phyloP scores from a whole-genome alignment of 73 alveolate species.

The Tetrahymena elliotti region DNA sequence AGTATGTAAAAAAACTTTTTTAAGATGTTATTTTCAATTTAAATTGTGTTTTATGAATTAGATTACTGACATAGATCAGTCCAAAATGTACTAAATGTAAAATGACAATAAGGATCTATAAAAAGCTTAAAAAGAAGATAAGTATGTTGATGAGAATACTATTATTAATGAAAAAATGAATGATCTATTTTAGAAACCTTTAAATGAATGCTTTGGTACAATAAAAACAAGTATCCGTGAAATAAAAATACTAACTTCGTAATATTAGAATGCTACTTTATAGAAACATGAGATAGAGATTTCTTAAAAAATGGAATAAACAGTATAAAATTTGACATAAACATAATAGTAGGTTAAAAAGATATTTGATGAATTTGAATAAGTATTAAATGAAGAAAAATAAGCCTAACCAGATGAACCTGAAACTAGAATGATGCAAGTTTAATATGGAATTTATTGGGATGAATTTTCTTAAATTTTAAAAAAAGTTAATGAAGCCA shows the following conservation, averaged over 20 bases:
- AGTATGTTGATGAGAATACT: not conserved
- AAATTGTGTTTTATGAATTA: not conserved
- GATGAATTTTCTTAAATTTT: not conserved
- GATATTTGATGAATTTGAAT: not conserved
- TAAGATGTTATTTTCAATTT: not conserved
- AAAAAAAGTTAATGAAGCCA: not conserved
- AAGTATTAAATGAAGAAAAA: not conserved
- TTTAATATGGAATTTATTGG: not conserved
- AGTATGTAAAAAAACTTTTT: not conserved
- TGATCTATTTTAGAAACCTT: not conserved
- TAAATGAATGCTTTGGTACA: not conserved
- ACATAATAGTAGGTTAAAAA: not conserved
- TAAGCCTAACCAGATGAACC: not conserved
- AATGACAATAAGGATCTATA: not conserved
- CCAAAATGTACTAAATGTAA: not conserved
- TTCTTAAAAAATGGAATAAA: not conserved
- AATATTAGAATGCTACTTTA: not conserved
- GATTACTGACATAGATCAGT: not conserved
- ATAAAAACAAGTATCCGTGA: not conserved
- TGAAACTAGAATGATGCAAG: not conserved
- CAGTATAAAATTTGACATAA: not conserved
- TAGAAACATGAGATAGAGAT: not conserved
- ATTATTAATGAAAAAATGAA: not conserved
- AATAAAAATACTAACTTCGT: not conserved
- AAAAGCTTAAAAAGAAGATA: not conserved